Base-by-base conservation (phyloP, 2,329 filamentous ascomycete genomes). In the Aspergillus vadensis region DNA sequence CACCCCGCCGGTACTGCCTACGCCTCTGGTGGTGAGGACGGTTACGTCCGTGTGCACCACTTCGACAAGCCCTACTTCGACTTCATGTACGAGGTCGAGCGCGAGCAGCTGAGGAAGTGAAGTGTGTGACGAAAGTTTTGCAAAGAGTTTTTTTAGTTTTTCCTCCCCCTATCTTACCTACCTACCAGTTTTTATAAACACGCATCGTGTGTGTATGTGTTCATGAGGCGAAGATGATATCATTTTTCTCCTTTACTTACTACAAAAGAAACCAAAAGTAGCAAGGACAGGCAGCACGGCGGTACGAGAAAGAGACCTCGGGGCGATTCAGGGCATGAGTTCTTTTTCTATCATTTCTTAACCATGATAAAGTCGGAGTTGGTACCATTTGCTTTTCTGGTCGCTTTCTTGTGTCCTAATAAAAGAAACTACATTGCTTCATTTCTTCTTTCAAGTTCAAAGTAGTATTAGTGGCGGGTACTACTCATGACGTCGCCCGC, bases 1-100 rank as follows among this genome's bases (percentile, higher is more conserved):
- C 91, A 97, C 79, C 95, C 95, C 30, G 89, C 89, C 62, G 95
- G 95, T 73, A 93, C 90, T 76, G 88, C 91, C 72, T 99, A 99
- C 81, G 93, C 92, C 73, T 94, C 90, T 74, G 95, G 95, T 70
- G 94, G 93, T 80, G 95, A 99, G 83, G 95, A 99, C 80, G 95
- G 95, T 74, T 99, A 99, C 82, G 94, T 99, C 67, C 91, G 95
- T 74, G 89, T 98, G 69, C 95, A 99, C 82, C 92, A 97, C 81
- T 99, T 99, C 80, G 95, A 99, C 82, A 96, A 96, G 85, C 87
- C 90, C 64, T 99, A 97, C 85, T 98, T 95, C 78, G 95, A 99
- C 80, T 99, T 99, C 82, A 87, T 91, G 84, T 99, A 97, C 79
- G 95, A 99, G 85, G 95, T 98, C 64, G 95, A 99, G 87, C 86